These are phyloP conservation scores for Lactarius trivialis DNA, from an alignment of 768 basidiomycete species.

Conservation along the genomic window DNA sequence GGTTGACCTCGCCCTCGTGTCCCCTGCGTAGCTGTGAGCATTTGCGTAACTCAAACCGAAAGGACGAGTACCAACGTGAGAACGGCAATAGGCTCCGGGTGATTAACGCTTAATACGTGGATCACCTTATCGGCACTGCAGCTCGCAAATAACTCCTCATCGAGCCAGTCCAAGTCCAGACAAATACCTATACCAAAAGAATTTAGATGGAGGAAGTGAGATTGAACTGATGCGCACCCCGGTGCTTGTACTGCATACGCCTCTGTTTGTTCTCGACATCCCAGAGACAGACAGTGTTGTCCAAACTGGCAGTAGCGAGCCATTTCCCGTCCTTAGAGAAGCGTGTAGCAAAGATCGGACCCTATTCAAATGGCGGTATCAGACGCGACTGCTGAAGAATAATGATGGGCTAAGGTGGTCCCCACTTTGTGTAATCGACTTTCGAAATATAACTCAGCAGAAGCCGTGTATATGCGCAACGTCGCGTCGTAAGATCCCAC, in stretches of 20 bases:
- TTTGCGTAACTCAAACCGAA: not conserved
- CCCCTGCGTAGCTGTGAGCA: slow-evolving; percentile 39
- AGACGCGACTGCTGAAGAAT: not conserved
- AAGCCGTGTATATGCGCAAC: slow-evolving; percentile 58
- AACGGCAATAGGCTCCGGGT: slow-evolving; percentile 49
- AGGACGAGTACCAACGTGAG: slow-evolving; percentile 43
- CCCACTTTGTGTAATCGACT: slow-evolving; percentile 61
- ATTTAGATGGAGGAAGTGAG: not conserved
- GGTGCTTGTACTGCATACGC: slow-evolving; percentile 60
- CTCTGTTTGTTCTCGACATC: slow-evolving; percentile 57
- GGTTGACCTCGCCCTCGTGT: slow-evolving; percentile 72
- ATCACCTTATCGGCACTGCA: slow-evolving; percentile 66
- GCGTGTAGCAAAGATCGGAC: slow-evolving; percentile 70
- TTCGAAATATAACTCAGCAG: slow-evolving; percentile 57
- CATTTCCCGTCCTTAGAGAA: slow-evolving; percentile 71
- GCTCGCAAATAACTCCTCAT: slow-evolving; percentile 62
- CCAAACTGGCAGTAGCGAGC: slow-evolving; percentile 71
- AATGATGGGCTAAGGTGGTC: not conserved
- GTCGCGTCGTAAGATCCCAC: slow-evolving; percentile 72
- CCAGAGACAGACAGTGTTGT: slow-evolving; percentile 75
- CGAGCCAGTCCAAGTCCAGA: slow-evolving; percentile 76
- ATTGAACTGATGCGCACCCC: slow-evolving; percentile 38
- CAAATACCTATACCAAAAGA: slow-evolving; percentile 50
- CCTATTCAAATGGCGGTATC: slow-evolving; percentile 36
- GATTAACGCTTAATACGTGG: slow-evolving; percentile 52